Base-by-base conservation (phyloP, 768 basidiomycete species). In the Royoungia palumana region DNA sequence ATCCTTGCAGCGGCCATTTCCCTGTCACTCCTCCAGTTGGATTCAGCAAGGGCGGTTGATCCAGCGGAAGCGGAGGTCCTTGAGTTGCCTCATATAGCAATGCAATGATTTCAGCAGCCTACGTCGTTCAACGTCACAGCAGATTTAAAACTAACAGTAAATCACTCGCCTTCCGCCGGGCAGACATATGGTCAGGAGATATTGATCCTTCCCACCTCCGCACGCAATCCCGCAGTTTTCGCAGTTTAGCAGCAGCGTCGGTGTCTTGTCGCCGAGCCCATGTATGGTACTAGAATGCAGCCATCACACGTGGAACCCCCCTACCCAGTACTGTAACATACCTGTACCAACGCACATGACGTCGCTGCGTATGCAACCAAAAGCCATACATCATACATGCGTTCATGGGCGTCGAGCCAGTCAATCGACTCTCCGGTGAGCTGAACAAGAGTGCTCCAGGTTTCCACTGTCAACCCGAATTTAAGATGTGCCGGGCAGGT, bases 1-100 rank as follows among this genome's bases (percentile, higher is more conserved):
- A 69, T 37, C 75, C 74, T 20, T 63, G 68, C 5, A 77, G 59
- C 6, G 76, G 79, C 54, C 75, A 78, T 43, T 69, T 78, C 30
- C 72, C 81, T 49, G 80, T 82, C 14, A 83, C 79, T 17, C 81
- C 83, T 24, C 85, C 85, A 2, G 89, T 87, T 4, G 94, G 92
- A 63, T 93, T 94, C 48, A 92, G 74, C 14, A 79, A 73, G 10
- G 85, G 81, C 0, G 75, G 66, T 46, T 81, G 74, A 57, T 82
- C 78, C 45, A 82, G 67, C 62, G 70, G 68, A 16, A 66, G 76
- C n/a, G 70, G 69, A 6, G 75, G 72, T n/a, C 86, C 85, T 65
- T 89, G 87, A n/a, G 94, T 95, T 12, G 94, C 91, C 70, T 94
- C 92, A 66, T 91, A 94, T 30, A 96, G 74, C 21, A 97, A 74